Percentiles rank a stretch among this genome's conserved stretches.
Evolutionary conservation across 352 stramenopile species (phyloP).

Genomic region (Globisporangium spinosum): DNA sequence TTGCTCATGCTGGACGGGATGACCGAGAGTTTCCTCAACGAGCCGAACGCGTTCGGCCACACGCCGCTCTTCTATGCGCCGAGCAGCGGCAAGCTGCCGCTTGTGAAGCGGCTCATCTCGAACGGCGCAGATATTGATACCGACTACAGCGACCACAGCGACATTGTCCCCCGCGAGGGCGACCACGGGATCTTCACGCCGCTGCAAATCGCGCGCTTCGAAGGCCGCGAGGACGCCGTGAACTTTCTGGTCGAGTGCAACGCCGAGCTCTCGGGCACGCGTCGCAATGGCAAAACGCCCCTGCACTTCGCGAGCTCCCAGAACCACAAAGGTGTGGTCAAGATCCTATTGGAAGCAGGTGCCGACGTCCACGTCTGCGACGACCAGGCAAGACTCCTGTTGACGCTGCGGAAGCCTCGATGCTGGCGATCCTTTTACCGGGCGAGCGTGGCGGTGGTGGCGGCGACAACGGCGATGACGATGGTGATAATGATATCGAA

Average conservation of each 20-base stretch:
- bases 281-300: constrained; percentile 68
- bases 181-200: constrained; percentile 75
- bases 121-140: constrained; percentile 82
- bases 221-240: constrained; percentile 58
- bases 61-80: constrained; percentile 78
- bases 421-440: constrained; percentile 49
- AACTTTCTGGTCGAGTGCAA: constrained; percentile 86
- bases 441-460: constrained; percentile 32
- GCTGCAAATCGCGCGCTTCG: constrained; percentile 75
- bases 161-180: constrained; percentile 44
- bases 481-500: constrained; percentile 22
- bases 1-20: constrained; percentile 73
- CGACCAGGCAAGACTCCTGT: constrained; percentile 49
- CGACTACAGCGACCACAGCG: constrained; percentile 63
- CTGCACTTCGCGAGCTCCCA: constrained; percentile 68
- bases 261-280: constrained; percentile 56
- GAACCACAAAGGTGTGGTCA: constrained; percentile 56
- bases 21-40: constrained; percentile 57
- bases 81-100: constrained; percentile 60
- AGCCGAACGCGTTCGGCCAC: constrained; percentile 71
- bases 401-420: constrained; percentile 46
- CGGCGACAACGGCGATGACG: constrained; percentile 16
- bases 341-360: constrained; percentile 64
- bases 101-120: constrained; percentile 85
- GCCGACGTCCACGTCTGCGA: constrained; percentile 65